These are phyloP conservation scores for Tolypocladium capitatum DNA, from an alignment of 2,329 filamentous ascomycete species.

Conservation along the genomic window DNA sequence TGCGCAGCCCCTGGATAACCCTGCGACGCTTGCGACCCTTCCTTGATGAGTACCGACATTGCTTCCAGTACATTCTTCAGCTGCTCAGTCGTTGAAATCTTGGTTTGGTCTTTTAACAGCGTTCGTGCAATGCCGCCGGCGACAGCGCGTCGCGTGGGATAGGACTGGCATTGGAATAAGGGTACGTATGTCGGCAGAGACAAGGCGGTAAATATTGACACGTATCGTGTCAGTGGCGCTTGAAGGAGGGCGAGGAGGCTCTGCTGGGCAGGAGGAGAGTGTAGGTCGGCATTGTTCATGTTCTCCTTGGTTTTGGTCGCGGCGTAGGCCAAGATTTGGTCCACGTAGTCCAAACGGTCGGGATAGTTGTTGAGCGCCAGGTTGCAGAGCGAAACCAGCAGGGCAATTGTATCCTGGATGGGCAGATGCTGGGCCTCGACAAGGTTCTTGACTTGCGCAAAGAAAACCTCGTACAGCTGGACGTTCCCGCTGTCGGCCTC, in stretches of 20 bases:
- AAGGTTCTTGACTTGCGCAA: constrained; percentile 85
- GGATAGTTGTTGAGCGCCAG: constrained; percentile 94
- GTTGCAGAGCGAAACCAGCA: constrained; percentile 88
- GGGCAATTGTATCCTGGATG: constrained; percentile 86
- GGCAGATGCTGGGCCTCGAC: constrained; percentile 83
- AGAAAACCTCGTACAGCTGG: constrained; percentile 93
- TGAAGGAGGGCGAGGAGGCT: constrained; percentile 84
- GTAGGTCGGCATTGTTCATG: constrained; percentile 87
- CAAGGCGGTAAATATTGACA: constrained; percentile 90
- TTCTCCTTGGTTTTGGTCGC: constrained; percentile 77
- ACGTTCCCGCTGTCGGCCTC: constrained; percentile 47
- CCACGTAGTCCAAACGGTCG: constrained; percentile 81
- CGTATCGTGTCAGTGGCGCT: constrained; percentile 77
- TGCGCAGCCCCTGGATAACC: constrained; percentile 75
- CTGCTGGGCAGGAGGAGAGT: constrained; percentile 75
- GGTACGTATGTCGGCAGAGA: constrained; percentile 86
- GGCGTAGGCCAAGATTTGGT: constrained; percentile 84
- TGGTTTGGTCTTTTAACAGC: constrained; percentile 70
- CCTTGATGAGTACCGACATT: constrained; percentile 81
- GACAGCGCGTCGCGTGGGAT: constrained; percentile 79
- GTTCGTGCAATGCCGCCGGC: constrained; percentile 77
- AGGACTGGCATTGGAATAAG: constrained; percentile 80
- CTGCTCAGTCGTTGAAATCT: constrained; percentile 63
- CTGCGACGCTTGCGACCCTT: constrained; percentile 71
- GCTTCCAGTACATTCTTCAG: constrained; percentile 83